Conservation (phyloP, 306 rosid species). For the Vachellia pachyceras region DNA sequence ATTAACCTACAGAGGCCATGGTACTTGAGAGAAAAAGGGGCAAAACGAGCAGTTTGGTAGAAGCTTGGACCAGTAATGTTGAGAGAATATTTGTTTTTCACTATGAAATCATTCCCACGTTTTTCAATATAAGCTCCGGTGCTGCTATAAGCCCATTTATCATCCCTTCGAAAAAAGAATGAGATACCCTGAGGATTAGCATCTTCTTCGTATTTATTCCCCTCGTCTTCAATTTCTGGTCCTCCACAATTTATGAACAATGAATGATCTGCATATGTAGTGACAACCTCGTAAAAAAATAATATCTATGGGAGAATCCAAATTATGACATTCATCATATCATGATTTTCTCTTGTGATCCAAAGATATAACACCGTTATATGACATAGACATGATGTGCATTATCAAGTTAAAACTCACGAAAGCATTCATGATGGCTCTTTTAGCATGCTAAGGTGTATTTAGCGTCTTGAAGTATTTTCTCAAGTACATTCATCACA, state of each 20-base stretch:
- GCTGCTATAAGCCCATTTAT: conserved; percentile 73
- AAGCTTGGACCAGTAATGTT: not conserved
- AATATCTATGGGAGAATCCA: not conserved
- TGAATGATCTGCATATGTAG: conserved; percentile 49
- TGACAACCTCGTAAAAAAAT: conserved; percentile 10
- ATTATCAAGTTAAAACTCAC: too few species aligned
- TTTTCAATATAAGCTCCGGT: too few species aligned
- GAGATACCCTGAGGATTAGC: conserved; percentile 33
- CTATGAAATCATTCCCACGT: conserved; percentile 21
- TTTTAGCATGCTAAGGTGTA: too few species aligned
- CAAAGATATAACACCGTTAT: conserved; percentile 19
- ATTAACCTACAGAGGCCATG: conserved; percentile 62
- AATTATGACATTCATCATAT: not conserved
- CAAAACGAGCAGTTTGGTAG: not conserved
- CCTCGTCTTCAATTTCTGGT: conserved; percentile 13
- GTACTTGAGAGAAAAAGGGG: conserved; percentile 58
- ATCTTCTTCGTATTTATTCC: conserved; percentile 54
- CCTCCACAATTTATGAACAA: conserved; percentile 52
- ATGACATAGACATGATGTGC: not conserved
- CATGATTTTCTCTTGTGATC: not conserved
- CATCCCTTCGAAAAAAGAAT: conserved; percentile 1
- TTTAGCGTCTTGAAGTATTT: too few species aligned
- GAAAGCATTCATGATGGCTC: too few species aligned
- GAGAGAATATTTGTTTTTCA: not conserved
- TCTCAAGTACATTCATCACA: too few species aligned